These are phyloP conservation scores for Centrapalus pauciflorus DNA, from an alignment of 129 eudicot genomes.

Conservation along the genomic window DNA sequence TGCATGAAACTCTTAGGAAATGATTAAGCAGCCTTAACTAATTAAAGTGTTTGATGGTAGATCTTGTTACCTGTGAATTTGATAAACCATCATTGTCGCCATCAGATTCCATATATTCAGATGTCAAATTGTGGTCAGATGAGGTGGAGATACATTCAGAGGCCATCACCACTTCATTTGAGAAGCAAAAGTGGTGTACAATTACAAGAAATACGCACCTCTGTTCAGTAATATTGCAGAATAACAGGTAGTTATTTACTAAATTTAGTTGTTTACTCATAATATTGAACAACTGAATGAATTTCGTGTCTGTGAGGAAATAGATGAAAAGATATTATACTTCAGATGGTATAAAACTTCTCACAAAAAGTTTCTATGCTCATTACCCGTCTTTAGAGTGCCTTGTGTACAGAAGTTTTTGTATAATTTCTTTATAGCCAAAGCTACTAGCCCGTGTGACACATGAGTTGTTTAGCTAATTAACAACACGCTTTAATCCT, in stretches of 20 bases:
- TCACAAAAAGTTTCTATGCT: neutral
- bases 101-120: constrained; percentile 46
- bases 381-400: neutral
- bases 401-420: neutral
- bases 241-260: constrained; percentile 47
- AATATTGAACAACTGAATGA: neutral
- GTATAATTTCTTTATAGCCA: neutral
- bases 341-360: constrained; percentile 41
- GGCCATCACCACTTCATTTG: constrained; percentile 37
- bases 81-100: constrained; percentile 29
- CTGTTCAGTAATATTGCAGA: constrained; percentile 57
- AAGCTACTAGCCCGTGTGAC: neutral
- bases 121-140: constrained; percentile 52
- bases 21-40: too few species aligned
- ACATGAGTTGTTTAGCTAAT: neutral
- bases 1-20: too few species aligned
- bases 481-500: neutral
- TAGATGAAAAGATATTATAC: neutral
- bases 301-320: neutral
- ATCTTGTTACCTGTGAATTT: neutral
- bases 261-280: neutral
- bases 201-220: constrained; percentile 73
- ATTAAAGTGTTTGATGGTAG: neutral
- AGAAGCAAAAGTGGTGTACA: constrained; percentile 73
- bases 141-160: constrained; percentile 55